Evolutionary conservation across 345 rosid species (phyloP).

Genomic region (Lepidium didymum): DNA sequence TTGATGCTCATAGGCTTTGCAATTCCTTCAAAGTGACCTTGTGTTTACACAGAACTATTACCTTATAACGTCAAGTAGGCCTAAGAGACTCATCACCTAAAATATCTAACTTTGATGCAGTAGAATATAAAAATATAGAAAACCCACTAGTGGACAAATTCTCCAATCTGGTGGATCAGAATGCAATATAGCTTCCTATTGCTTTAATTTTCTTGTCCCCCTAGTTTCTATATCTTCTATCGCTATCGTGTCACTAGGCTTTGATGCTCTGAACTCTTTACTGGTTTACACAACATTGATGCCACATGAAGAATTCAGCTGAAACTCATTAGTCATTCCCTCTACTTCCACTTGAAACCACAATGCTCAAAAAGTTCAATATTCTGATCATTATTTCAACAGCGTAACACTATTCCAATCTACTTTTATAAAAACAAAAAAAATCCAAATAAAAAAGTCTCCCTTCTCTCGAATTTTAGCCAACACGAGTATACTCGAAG

Average conservation of each 20-base stretch:
- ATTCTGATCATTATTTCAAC: background rate
- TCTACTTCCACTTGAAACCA: background rate
- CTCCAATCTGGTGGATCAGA: background rate
- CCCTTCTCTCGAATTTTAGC: background rate
- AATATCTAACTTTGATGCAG: background rate
- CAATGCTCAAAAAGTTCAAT: background rate
- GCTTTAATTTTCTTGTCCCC: background rate
- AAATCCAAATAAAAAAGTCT: background rate
- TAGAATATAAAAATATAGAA: background rate
- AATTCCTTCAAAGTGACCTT: background rate
- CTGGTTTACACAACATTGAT: background rate
- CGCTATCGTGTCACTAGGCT: background rate
- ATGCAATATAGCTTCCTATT: background rate
- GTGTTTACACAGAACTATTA: background rate
- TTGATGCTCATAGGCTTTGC: background rate
- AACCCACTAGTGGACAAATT: conserved; percentile 9
- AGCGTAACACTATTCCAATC: background rate
- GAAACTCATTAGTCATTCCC: background rate
- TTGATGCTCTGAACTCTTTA: background rate
- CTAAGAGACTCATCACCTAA: background rate
- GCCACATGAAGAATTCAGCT: background rate
- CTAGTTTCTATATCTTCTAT: background rate
- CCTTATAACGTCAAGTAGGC: background rate
- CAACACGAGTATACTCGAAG: background rate
- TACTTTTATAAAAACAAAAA: background rate